phyloP scores from a whole-genome alignment of 1,139 yeast genomes.

The Suhomyces coccinellae region DNA sequence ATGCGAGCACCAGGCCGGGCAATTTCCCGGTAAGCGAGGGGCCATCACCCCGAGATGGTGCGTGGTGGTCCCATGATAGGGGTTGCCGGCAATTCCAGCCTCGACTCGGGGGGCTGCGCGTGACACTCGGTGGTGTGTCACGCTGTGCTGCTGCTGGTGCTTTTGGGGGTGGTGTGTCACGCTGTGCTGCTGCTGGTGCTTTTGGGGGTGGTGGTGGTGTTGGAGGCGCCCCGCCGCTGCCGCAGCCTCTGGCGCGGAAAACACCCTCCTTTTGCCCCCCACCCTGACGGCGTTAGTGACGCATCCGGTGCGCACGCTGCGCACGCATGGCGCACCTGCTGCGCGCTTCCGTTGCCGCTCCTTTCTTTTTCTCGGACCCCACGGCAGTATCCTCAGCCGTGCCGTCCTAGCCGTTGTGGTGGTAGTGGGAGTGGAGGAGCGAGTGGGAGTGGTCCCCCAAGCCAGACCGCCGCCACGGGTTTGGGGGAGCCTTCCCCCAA shows the following conservation, averaged over 20 bases:
- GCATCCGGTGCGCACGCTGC: constrained; percentile 1
- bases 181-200: too few species aligned
- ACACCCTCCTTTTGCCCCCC: not conserved
- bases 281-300: constrained; percentile 1
- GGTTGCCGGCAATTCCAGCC: not conserved
- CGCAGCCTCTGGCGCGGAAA: not conserved
- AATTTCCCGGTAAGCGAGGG: not conserved
- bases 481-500: too few species aligned
- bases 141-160: too few species aligned
- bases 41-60: constrained; percentile 1
- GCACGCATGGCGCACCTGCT: not conserved
- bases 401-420: constrained; percentile 11
- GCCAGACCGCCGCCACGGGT: too few species aligned
- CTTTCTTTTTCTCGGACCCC: constrained; percentile 12
- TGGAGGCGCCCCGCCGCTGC: too few species aligned
- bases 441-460: too few species aligned
- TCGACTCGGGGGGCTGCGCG: too few species aligned
- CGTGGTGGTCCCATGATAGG: not conserved
- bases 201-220: too few species aligned
- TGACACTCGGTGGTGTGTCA: too few species aligned
- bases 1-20: not conserved
- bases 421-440: too few species aligned
- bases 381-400: constrained; percentile 15
- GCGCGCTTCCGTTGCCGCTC: too few species aligned
- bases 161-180: too few species aligned